These are phyloP conservation scores for Vitis labrusca DNA, from an alignment of 164 flowering plant genomes.

Conservation along the genomic window DNA sequence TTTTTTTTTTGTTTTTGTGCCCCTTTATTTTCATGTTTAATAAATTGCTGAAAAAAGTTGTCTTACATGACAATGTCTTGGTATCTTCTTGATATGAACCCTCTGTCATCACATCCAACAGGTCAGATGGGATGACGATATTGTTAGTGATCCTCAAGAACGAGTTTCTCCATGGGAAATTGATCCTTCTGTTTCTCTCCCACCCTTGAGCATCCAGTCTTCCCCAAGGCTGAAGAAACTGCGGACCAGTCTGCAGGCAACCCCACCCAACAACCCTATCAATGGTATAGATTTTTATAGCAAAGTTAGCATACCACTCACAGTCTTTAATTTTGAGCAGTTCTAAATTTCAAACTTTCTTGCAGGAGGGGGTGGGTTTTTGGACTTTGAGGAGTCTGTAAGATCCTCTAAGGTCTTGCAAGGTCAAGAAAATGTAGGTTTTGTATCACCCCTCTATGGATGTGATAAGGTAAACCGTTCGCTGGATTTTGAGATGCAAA, in stretches of 20 bases:
- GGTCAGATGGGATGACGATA: conserved; percentile 92
- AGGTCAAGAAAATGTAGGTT: conserved; percentile 96
- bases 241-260: conserved; percentile 47
- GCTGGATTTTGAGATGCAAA: conserved; percentile 45
- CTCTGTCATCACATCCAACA: conserved; percentile 22
- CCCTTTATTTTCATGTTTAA: no score
- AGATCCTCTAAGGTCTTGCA: conserved; percentile 99
- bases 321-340: not conserved
- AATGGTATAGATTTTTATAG: conserved; percentile 37
- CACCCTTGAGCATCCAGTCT: conserved; percentile 63
- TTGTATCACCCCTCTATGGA: conserved; percentile 50
- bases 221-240: conserved; percentile 78
- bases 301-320: not conserved
- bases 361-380: conserved; percentile 44
- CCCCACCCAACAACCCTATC: conserved; percentile 42
- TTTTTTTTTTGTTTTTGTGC: no score
- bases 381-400: conserved; percentile 76
- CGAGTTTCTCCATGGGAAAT: conserved; percentile 95
- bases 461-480: conserved; percentile 48
- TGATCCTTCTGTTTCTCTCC: conserved; percentile 65
- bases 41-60: no score
- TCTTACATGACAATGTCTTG: no score
- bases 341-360: conserved; percentile 8
- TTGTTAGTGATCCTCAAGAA: conserved; percentile 51
- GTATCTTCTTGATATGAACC: no score